Base-by-base conservation (phyloP, 192 early-diverging fungal genomes). In the Backusella australiensis region DNA sequence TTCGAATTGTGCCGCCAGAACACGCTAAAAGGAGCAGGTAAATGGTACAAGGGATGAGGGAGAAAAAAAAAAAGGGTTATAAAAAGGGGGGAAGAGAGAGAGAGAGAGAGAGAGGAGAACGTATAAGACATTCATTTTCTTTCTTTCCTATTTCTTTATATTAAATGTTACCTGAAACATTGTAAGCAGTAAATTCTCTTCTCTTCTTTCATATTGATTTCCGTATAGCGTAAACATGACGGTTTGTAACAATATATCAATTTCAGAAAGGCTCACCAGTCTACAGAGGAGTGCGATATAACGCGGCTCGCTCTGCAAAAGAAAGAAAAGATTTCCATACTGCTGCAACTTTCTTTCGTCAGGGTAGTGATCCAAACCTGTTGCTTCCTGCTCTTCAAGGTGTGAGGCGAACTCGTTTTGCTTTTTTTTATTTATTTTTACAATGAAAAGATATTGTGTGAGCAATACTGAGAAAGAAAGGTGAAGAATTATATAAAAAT, bases 191-290 rank as follows among this genome's bases (percentile, higher is more conserved):
- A 98, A 85, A 83, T 96, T 93, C 85, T 98, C 96, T 86, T 98
- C 96, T 68, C 95, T 91, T 52, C 92, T 91, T 79, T 98, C 96
- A 83, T 95, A 97, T 84, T 97, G 96, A 82, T 97, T 96, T 56
- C 95, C 95, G 71, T 94, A 98, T 67, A 98, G 79, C 1, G 96
- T 96, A 74, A 96, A 96, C 95, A 98, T 97, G 77, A 97, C 94
- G 0, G 93, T 96, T 78, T 97, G 95, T 68, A 98, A 83, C 52
- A 97, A 86, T 0, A 93, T 91, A 75, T 98, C 96, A 69, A 98
- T 96, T 81, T 98, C 95, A 66, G 91, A 86, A 41, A 96, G 85
- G 26, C 89, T 93, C 38, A 96, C 94, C 69, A 94, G 75, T 32
- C 94, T 90, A 34, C 93, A 90, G 65, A 98, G 86, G 44, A 87